Base-by-base conservation (phyloP, 148 eudicot genomes). In the Fagopyrum homotropicum region DNA sequence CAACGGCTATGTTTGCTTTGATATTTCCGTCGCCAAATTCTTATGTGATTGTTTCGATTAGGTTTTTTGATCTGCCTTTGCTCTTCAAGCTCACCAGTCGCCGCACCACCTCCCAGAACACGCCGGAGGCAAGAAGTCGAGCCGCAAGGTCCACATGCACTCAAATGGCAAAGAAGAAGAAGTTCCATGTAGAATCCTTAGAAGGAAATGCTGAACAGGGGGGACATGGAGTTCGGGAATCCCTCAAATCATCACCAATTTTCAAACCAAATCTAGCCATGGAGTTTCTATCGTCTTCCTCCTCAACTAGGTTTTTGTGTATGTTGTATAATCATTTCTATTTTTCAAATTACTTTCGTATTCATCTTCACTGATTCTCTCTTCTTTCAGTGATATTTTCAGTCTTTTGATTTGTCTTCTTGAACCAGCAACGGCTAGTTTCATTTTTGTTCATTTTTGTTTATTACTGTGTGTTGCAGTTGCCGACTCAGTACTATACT, bases 221-320 rank as follows among this genome's bases (percentile, higher is more conserved):
- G 3, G 4, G 76, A 69, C n/a, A 5, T 17, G 9, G 83, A 72
- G 74, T 46, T 79, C 73, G 59, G 49, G 8, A 80, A 77, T 95
- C 82, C 99, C 99, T n/a, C 99, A 95, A 79, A 95, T 95, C 50
- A 80, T 95, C 75, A 90, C 99, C 80, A 95, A 95, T 80, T 95
- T 90, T 78, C 88, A 81, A 12, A 81, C 99, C 6, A 95, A 95
- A 76, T 86, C 97, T 46, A 87, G 99, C 84, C 97, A 95, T 83
- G 99, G 99, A 2, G 92, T 95, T 74, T 95, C 99, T n/a, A 85
- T 92, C 52, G 4, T 87, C 30, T 95, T 95, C 73, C 97, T 95
- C 74, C 88, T 90, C 71, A 87, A 92, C 81, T 92, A 97, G 99
- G 55, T 92, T 68, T 70, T 82, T 22, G 98, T 97, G 98, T 94